Percentiles rank a stretch among this genome's conserved stretches.
Conservation (phyloP, 192 early-diverging fungal species). For the Umbelopsis ramanniana region DNA sequence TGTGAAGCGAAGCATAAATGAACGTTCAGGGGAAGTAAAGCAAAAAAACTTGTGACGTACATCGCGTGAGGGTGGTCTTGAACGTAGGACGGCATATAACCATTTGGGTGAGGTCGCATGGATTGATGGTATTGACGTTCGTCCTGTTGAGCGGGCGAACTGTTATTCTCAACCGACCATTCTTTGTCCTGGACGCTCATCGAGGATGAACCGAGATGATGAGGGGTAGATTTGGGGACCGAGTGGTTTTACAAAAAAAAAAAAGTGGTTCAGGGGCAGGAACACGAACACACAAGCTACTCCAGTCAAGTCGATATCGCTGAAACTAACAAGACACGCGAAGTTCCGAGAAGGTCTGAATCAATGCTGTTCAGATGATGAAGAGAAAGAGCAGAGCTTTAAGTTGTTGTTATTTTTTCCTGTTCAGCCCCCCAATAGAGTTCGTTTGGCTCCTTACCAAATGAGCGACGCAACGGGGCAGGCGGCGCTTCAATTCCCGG, state of each 20-base stretch:
- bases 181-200: slow-evolving; percentile 24
- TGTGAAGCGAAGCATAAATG: neutral
- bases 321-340: slow-evolving; percentile 4
- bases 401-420: slow-evolving; percentile 25
- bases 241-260: neutral
- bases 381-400: slow-evolving; percentile 23
- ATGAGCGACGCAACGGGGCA: slow-evolving; percentile 19
- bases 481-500: slow-evolving; percentile 19
- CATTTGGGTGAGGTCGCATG: slow-evolving; percentile 1
- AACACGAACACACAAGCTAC: neutral
- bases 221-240: neutral
- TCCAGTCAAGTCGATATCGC: neutral
- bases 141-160: slow-evolving; percentile 12
- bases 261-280: slow-evolving; percentile 5
- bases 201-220: slow-evolving; percentile 21
- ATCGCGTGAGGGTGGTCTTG: slow-evolving; percentile 22
- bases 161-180: slow-evolving; percentile 17
- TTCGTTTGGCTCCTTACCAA: slow-evolving; percentile 23
- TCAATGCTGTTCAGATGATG: slow-evolving; percentile 22
- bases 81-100: slow-evolving; percentile 6
- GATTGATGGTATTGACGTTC: slow-evolving; percentile 17
- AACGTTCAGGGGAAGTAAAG: neutral
- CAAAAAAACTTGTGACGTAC: slow-evolving; percentile 9
- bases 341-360: slow-evolving; percentile 19
- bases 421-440: slow-evolving; percentile 24